Base-by-base conservation (phyloP, 2,329 filamentous ascomycete species). In the Bipolaris cookei region DNA sequence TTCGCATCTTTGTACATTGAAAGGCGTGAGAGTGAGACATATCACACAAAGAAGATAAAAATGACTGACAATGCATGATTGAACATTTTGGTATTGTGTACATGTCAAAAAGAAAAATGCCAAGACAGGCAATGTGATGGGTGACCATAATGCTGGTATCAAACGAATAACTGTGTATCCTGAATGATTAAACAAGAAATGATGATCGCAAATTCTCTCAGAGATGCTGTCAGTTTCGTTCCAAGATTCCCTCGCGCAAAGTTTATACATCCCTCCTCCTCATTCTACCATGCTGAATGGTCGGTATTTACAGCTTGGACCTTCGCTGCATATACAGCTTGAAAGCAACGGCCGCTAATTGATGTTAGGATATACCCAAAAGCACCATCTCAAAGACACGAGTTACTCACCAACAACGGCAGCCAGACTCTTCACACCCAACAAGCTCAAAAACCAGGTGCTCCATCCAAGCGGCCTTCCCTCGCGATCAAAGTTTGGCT, bases 401-500 rank as follows among this genome's bases (percentile, higher is more conserved):
- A 30, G 1, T 42, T 21, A 76, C 73, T 74, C 67, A 76, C 74
- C 63, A 56, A 74, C 52, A 30, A 72, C 58, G 49, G 65, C 71
- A 23, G 66, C 68, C 42, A 75, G 37, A 28, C 69, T 64, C 60
- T 74, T 76, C 21, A 74, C 21, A 13, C 71, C 71, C 5, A 75
- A 5, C 6, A 72, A 21, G 0, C 72, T 67, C 47, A 70, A 34
- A 4, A 76, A 58, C 75, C 74, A 79, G 0, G 64, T 63, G 37
- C 62, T 62, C 71, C 70, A 77, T 6, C 69, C 74, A 16, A 72
- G 55, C 18, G 62, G 59, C 21, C 58, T 76, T 7, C 86, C 86
- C 39, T 84, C 74, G 23, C 86, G 81, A 71, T 88, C 85, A 68
- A 88, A 88, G 67, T 87, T 81, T 1, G 86, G 86, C 58, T 80